A percentile compares a stretch with the other conserved stretches of the same genome.
Conservation (phyloP, 805 yeast genomes). For the Priceomyces castillae region DNA sequence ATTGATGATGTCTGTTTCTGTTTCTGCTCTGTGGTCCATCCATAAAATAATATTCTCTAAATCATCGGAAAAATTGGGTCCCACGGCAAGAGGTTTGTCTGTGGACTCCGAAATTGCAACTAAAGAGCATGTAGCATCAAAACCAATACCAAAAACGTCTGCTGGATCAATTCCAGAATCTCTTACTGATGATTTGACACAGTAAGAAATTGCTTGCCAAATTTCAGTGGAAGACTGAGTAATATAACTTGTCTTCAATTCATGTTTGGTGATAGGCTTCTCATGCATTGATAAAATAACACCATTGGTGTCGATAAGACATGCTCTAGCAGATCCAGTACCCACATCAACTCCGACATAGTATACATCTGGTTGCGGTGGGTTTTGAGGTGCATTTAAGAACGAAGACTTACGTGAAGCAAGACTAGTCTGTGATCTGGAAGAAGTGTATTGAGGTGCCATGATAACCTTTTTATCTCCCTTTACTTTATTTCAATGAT, state of each 20-base stretch:
- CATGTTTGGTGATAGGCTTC: slow-evolving; percentile 73
- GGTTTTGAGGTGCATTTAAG: slow-evolving; percentile 36
- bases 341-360: slow-evolving; percentile 92
- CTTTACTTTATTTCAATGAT: no score
- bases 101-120: slow-evolving; percentile 69
- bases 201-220: slow-evolving; percentile 83
- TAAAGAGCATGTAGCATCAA: slow-evolving; percentile 95
- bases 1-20: slow-evolving; percentile 78
- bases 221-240: slow-evolving; percentile 90
- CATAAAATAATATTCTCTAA: slow-evolving; percentile 86
- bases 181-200: slow-evolving; percentile 70
- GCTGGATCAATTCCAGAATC: slow-evolving; percentile 72
- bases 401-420: slow-evolving; percentile 38
- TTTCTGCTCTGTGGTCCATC: slow-evolving; percentile 97
- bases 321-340: slow-evolving; percentile 97
- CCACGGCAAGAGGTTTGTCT: slow-evolving; percentile 79
- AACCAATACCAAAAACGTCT: slow-evolving; percentile 82
- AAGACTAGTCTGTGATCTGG: slow-evolving; percentile 36
- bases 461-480: neutral
- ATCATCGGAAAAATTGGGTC: slow-evolving; percentile 76
- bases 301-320: slow-evolving; percentile 80
- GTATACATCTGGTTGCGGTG: slow-evolving; percentile 45
- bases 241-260: slow-evolving; percentile 67
- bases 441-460: neutral
- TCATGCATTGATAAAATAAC: slow-evolving; percentile 77